Conservation (phyloP, 805 yeast genomes). For the Vanderwaltozyma yarrowii region DNA sequence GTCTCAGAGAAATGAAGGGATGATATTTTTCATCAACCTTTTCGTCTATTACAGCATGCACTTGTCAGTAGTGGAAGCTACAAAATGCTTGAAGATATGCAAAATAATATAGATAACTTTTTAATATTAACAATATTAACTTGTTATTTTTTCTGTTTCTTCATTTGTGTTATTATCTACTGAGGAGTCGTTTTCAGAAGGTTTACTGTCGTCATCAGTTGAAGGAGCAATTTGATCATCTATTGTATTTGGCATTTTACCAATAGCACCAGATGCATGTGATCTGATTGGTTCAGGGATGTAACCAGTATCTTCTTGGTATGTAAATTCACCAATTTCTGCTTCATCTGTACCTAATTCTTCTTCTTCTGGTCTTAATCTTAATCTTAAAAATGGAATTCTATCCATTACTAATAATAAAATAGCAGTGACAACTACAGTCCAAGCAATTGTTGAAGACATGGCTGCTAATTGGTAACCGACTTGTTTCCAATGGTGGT, state of each 20-base stretch:
- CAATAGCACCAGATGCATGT: slow-evolving; percentile 23
- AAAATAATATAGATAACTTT: too few species aligned
- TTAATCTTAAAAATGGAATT: slow-evolving; percentile 70
- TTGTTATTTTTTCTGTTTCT: neutral
- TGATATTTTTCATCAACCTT: too few species aligned
- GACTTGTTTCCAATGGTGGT: slow-evolving; percentile 71
- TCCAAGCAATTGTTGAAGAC: slow-evolving; percentile 61
- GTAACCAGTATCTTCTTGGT: slow-evolving; percentile 47
- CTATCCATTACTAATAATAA: slow-evolving; percentile 57
- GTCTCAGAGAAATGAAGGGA: too few species aligned
- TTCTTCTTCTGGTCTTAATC: slow-evolving; percentile 83
- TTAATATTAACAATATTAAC: too few species aligned
- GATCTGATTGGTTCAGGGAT: slow-evolving; percentile 75
- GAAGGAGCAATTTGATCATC: slow-evolving; percentile 26
- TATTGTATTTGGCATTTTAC: slow-evolving; percentile 23
- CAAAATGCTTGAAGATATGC: too few species aligned
- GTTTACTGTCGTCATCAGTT: slow-evolving; percentile 1
- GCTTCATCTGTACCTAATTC: slow-evolving; percentile 79
- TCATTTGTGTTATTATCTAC: neutral
- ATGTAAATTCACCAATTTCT: slow-evolving; percentile 86
- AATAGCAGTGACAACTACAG: slow-evolving; percentile 62
- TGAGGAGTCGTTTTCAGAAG: neutral
- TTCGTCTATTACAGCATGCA: too few species aligned
- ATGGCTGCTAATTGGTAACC: slow-evolving; percentile 83
- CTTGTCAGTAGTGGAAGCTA: too few species aligned